Conservation (phyloP, 495 filamentous ascomycete genomes). For the Xylaria venustula region DNA sequence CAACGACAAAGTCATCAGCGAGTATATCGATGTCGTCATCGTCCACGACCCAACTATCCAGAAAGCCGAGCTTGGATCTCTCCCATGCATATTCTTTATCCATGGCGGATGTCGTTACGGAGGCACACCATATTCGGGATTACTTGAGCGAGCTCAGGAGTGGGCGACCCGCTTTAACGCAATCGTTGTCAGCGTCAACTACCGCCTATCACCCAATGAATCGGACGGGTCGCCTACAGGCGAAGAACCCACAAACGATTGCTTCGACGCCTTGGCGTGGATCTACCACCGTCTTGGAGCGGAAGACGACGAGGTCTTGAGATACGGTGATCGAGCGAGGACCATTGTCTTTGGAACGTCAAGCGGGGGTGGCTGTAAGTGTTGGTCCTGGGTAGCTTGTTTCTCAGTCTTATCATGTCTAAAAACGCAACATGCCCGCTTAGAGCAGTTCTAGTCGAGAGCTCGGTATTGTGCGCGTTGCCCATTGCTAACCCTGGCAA, state of each 20-base stretch:
- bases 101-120: constrained; percentile 13
- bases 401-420: background rate
- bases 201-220: constrained; percentile 15
- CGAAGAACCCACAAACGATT: constrained; percentile 17
- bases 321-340: constrained; percentile 7
- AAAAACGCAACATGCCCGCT: background rate
- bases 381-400: background rate
- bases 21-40: constrained; percentile 20
- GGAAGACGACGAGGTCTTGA: constrained; percentile 3
- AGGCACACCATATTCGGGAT: constrained; percentile 16
- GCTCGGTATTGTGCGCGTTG: background rate
- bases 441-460: too few relatives aligned
- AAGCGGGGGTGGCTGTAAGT: constrained; percentile 8
- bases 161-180: constrained; percentile 8
- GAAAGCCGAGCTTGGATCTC: background rate
- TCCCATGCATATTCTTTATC: constrained; percentile 16
- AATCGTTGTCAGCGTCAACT: constrained; percentile 14
- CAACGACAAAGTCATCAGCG: constrained; percentile 6
- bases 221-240: constrained; percentile 12
- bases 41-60: background rate
- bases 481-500: background rate
- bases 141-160: constrained; percentile 9
- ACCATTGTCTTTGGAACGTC: constrained; percentile 11
- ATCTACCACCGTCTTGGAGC: constrained; percentile 10
- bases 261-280: constrained; percentile 15